Evolutionary conservation across 768 basidiomycete species (phyloP), one percentile per base, ranked within the genome.

Genomic region (Peribolospora kevripleyi): DNA sequence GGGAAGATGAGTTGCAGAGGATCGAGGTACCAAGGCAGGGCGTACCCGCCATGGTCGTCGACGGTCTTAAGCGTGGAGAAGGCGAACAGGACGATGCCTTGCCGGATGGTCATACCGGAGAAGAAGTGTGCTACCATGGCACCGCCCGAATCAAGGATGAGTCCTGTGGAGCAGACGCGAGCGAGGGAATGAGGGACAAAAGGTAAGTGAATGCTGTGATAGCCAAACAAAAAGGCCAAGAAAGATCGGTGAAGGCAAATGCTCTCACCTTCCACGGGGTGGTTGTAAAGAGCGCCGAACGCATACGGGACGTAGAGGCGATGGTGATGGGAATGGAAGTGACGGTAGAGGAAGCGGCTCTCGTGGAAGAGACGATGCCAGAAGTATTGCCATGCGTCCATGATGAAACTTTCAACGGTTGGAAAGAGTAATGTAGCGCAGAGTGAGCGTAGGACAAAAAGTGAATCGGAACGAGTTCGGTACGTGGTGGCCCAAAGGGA

Each of bases 371-470:
- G 68, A 45, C 91, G 85, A 65, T 98, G 93, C 14, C 86, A 72
- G 70, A 90, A 88, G 69, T 97, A 98, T 67, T 98, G 90, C 87
- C 87, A 95, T 41, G 88, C 88, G 70, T 98, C 93, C 61, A 97
- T 80, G 56, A 88, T 64, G 67, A 93, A 84, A 72, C 93, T 91
- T 58, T 3, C 36, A 14, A 36, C 47, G n/a, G n/a, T 53, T 36
- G 48, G 42, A 46, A 39, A 6, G 40, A 39, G 42, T 3, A 7
- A 6, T 54, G 13, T 3, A 11, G 52, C 3, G 48, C 2, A 49
- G n/a, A n/a, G 42, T 11, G 39, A 51, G 38, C 1, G 45, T 7
- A 36, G 6, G 14, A n/a, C 14, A 9, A 52, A 14, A 10, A 43
- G 38, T 25, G 36, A 40, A 48, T 10, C 10, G 4, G 5, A 3